Conservation (phyloP, 257 asterid species). For the Fraxinus excelsior region DNA sequence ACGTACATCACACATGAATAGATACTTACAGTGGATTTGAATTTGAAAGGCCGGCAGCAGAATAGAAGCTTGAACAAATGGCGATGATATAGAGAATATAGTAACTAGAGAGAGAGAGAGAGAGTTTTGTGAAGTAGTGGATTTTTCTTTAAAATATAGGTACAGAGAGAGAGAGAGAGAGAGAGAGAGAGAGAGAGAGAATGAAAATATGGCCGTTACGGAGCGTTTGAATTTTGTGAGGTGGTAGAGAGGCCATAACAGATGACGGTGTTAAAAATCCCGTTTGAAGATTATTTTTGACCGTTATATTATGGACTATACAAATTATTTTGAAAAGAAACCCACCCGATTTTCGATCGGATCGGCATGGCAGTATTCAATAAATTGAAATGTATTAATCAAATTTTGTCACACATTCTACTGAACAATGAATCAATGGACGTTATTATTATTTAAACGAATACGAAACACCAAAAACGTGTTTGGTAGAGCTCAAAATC, state of each 20-base stretch:
- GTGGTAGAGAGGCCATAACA: slow-evolving; percentile 1
- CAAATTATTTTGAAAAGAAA: too few relatives aligned
- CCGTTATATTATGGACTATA: not conserved
- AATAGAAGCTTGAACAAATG: slow-evolving; percentile 36
- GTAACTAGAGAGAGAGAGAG: slow-evolving; percentile 23
- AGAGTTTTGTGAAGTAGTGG: slow-evolving; percentile 25
- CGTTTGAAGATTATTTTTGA: not conserved
- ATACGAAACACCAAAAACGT: too few relatives aligned
- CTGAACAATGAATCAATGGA: too few relatives aligned
- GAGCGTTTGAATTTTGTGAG: slow-evolving; percentile 34
- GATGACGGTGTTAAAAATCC: slow-evolving; percentile 37
- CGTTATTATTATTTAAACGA: too few relatives aligned
- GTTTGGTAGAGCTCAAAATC: too few relatives aligned
- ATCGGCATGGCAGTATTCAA: too few relatives aligned
- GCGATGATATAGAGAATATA: slow-evolving; percentile 38
- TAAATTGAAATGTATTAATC: too few relatives aligned
- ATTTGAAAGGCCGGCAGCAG: slow-evolving; percentile 51
- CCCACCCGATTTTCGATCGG: too few relatives aligned
- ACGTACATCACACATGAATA: not conserved
- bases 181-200: slow-evolving; percentile 9
- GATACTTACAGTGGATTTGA: slow-evolving; percentile 33
- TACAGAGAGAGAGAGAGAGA: not conserved
- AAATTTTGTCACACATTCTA: too few relatives aligned
- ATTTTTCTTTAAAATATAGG: slow-evolving; percentile 22
- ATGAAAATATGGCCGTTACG: slow-evolving; percentile 8